Conservation (phyloP, 164 flowering plant genomes). For the Dillenia turbinata region DNA sequence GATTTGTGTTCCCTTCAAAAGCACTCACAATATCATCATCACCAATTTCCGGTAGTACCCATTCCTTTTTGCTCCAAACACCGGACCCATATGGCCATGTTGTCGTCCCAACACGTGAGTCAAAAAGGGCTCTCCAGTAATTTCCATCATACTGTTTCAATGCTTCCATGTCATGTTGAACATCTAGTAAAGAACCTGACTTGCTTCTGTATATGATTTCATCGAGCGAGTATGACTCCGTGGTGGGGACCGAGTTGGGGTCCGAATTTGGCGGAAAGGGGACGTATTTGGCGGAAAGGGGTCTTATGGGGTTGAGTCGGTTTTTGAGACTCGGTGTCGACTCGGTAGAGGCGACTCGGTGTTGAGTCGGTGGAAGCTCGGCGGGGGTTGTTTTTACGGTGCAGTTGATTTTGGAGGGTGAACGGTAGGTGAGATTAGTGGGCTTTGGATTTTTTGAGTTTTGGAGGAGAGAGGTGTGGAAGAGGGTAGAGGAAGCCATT, state of each 20-base stretch:
- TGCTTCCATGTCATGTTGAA: conserved; percentile 74
- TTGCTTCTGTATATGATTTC: conserved; percentile 80
- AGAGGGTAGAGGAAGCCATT: no score
- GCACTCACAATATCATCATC: conserved; percentile 68
- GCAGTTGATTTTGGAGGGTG: no score
- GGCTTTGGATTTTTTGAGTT: no score
- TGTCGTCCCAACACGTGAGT: conserved; percentile 76
- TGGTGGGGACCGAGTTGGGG: conserved; percentile 10
- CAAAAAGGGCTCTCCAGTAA: conserved; percentile 74
- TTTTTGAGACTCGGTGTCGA: no score
- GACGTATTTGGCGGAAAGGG: conserved; percentile 34
- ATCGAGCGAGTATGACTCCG: conserved; percentile 81
- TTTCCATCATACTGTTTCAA: conserved; percentile 54
- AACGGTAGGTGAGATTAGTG: no score
- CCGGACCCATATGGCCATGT: conserved; percentile 95
- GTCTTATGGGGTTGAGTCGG: no score
- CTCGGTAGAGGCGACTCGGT: no score
- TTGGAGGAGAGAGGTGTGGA: no score
- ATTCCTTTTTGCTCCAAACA: conserved; percentile 89
- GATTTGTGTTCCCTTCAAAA: conserved; percentile 83
- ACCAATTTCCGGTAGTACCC: conserved; percentile 85
- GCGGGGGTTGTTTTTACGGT: no score
- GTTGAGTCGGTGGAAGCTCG: no score
- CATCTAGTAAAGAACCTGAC: conserved; percentile 87
- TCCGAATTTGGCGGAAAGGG: conserved; percentile 28